These are phyloP conservation scores for Stereum hirsutum DNA, from an alignment of 1,284 basidiomycete genomes.

Conservation along the genomic window DNA sequence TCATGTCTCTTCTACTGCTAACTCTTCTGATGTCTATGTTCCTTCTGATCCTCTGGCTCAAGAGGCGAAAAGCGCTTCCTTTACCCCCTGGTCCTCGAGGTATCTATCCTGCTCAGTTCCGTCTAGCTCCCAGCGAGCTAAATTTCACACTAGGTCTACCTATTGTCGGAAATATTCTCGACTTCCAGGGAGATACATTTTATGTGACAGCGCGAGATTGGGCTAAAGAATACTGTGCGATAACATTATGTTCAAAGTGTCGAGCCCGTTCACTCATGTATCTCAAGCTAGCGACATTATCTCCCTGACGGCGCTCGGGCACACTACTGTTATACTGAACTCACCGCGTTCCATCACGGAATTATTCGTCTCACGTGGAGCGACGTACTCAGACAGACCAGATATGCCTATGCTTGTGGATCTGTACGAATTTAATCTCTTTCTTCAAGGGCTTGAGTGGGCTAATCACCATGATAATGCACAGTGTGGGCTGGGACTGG, in stretches of 20 bases:
- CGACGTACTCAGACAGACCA: conserved; percentile 28
- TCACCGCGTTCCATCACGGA: conserved; percentile 25
- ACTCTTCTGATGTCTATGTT: too few relatives aligned
- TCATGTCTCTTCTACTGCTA: too few relatives aligned
- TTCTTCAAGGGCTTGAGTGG: too few relatives aligned
- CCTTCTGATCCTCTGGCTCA: too few relatives aligned
- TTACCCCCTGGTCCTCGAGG: too few relatives aligned
- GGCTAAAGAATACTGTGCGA: conserved; percentile 11
- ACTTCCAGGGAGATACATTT: conserved; percentile 9
- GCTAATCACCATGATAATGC: too few relatives aligned
- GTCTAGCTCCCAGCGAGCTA: too few relatives aligned
- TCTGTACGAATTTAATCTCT: background rate
- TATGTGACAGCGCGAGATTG: conserved; percentile 11
- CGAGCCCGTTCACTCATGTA: too few relatives aligned
- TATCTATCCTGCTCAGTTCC: too few relatives aligned
- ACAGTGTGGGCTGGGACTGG: conserved; percentile 14
- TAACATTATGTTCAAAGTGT: too few relatives aligned
- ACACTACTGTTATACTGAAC: conserved; percentile 29
- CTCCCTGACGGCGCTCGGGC: conserved; percentile 25
- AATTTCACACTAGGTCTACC: conserved; percentile 10
- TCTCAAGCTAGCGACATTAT: conserved; percentile 25
- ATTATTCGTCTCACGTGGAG: conserved; percentile 29
- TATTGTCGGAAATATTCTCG: conserved; percentile 14
- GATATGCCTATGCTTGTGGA: conserved; percentile 16
- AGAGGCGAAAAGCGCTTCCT: too few relatives aligned